These are phyloP conservation scores for Alectoria sarmentosa DNA, from an alignment of 495 filamentous ascomycete species.

Conservation along the genomic window DNA sequence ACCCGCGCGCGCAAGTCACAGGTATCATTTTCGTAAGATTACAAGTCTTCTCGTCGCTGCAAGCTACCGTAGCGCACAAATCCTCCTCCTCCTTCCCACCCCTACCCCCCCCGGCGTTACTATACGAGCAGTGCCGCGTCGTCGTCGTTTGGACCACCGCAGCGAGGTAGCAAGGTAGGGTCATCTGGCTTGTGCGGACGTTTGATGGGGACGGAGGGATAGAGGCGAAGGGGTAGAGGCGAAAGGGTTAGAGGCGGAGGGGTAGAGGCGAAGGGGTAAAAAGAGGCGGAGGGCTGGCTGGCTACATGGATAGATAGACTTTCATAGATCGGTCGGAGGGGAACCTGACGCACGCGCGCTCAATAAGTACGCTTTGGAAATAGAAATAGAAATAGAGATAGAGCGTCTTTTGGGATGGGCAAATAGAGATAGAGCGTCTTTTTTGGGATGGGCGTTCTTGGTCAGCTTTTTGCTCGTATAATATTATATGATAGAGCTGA, in stretches of 20 bases:
- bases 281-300: too few species aligned
- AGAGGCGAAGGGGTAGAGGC: conserved; percentile 45
- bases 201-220: conserved; percentile 51
- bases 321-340: too few species aligned
- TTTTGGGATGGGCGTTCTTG: conserved; percentile 30
- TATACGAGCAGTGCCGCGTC: conserved; percentile 38
- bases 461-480: conserved; percentile 29
- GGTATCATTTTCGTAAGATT: conserved; percentile 43
- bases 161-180: conserved; percentile 45
- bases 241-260: conserved; percentile 31
- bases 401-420: conserved; percentile 30
- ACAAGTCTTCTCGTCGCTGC: conserved; percentile 54
- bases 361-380: conserved; percentile 38
- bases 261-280: neutral
- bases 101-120: too few species aligned
- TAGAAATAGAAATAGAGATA: too few species aligned
- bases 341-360: too few species aligned
- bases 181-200: conserved; percentile 38
- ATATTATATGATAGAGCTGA: too few species aligned
- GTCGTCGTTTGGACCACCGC: conserved; percentile 45
- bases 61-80: conserved; percentile 50
- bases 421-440: conserved; percentile 36
- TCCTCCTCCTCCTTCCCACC: conserved; percentile 34
- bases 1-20: conserved; percentile 51
- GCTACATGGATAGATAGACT: too few species aligned